Conservation (phyloP, 305 asterid genomes). For the Fraxinus baroniana region DNA sequence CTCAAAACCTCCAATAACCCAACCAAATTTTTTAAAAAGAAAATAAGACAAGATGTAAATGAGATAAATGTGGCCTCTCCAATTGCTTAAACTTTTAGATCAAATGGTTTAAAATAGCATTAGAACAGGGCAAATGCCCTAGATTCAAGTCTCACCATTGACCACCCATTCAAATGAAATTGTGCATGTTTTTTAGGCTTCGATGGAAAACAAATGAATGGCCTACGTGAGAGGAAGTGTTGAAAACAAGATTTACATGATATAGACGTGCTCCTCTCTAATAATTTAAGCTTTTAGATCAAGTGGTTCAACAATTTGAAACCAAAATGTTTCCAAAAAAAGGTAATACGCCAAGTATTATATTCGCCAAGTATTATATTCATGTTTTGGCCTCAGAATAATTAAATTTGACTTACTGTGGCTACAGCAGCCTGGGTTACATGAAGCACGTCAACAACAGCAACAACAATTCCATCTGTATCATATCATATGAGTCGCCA, state of each 20-base stretch:
- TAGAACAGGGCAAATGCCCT: too few species aligned
- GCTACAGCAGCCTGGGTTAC: slow-evolving; percentile 88
- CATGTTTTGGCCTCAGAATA: not conserved
- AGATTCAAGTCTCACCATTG: too few species aligned
- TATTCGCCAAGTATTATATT: too few species aligned
- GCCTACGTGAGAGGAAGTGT: not conserved
- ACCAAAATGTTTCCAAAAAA: not conserved
- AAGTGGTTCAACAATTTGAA: not conserved
- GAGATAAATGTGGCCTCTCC: not conserved
- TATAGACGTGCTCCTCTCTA: not conserved
- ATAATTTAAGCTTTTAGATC: not conserved
- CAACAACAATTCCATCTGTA: slow-evolving; percentile 71
- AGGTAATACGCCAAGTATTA: not conserved
- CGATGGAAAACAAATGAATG: too few species aligned
- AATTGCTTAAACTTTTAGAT: not conserved
- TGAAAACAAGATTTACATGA: not conserved
- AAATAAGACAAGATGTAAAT: not conserved
- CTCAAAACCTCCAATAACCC: not conserved
- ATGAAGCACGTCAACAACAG: slow-evolving; percentile 81
- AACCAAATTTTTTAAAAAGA: not conserved
- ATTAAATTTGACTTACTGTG: slow-evolving; percentile 53
- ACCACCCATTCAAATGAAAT: too few species aligned
- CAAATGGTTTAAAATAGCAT: not conserved
- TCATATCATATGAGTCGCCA: slow-evolving; percentile 6
- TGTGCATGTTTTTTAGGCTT: too few species aligned